Evolutionary conservation across 179 eudicot genomes (phyloP), one percentile per base, ranked within the genome.

Genomic region (Amaranthus tricolor): DNA sequence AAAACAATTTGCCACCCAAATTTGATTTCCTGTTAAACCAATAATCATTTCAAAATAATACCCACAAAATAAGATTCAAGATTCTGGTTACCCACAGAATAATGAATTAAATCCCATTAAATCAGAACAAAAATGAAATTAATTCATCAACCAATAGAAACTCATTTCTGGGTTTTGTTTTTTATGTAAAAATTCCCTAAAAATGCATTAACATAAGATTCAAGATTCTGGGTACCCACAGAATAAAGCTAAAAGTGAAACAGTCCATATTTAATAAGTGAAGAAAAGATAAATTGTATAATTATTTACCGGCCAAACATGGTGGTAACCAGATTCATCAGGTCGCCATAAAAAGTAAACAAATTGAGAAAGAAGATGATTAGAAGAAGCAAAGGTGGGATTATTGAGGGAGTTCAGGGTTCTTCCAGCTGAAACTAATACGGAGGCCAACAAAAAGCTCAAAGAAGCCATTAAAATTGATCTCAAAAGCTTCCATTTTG

Each of bases 221-320:
- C 44, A 49, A 20, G 43, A 67, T 67, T 49, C 17, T 67, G 55
- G 55, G 55, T 48, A 66, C 16, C 43, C 71, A 66, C 40, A 66
- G 21, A 59, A 58, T 0, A 15, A 12, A 21, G 31, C 21, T 5
- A 72, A 59, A 72, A 59, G 55, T 20, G n/a, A n/a, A 12, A 71
- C 20, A 61, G 20, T 5, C 24, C 67, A 48, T 40, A 21, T 19
- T 45, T 1, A 59, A 19, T 48, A 48, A 59, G 40, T 31, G 40
- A 9, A 20, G 10, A 69, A 53, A 69, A 15, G 40, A 2, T 2
- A 31, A 31, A 31, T 31, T 31, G 40, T 31, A 3, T 3, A 31
- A 2, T 21, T 50, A 47, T 77, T 81, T 88, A 93, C 98, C 81
- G 98, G 98, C 98, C 98, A 93, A 84, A 87, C 90, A 84, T 86